Base-by-base conservation (phyloP, 805 yeast genomes). In the Candida caryicola region DNA sequence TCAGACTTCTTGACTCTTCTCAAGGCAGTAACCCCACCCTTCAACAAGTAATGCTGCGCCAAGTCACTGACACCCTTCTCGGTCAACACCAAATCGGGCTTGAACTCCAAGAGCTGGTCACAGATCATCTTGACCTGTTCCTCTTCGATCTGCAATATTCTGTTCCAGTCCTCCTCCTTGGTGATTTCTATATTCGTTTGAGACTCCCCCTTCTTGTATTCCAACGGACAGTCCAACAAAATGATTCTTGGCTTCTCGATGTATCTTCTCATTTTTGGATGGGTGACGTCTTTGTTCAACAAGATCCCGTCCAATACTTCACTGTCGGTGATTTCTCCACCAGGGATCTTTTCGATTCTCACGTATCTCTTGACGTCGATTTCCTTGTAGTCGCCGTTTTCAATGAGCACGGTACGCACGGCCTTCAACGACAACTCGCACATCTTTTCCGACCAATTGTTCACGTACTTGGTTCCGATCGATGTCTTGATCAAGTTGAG, bases 21-120 rank as follows among this genome's bases (percentile, higher is more conserved):
- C 52, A 93, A 73, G 1, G 87, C 95, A 34, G 95, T 77, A 50
- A 90, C 90, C 41, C 95, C 95, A 45, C 95, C 96, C 69, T 90
- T 90, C 55, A 93, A 75, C 50, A 93, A 69, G 64, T 84, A 90
- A 69, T 93, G 99, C 66, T 93, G 99, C 28, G 99, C 99, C 57
- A 93, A 74, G 63, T 93, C 98, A 26, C 95, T 84, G 12, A 93
- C 98, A 51, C 99, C 99, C 75, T 93, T 93, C 66, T 93, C 99
- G 36, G 99, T 93, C 50, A 93, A 83, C 19, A 93, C 96, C 53
- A 93, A 76, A 59, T 87, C 96, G 15, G 99, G 99, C 59, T 87
- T 87, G 56, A 86, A 79, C 43, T 81, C 76, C 48, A 90, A 73
- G 44, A 93, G 77, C 52, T 82, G 85, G 46, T 87, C 95, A 66